Percentiles rank a stretch among this genome's conserved stretches.
phyloP scores from a whole-genome alignment of 2,329 filamentous ascomycete species.

The Myrmaecium sp. region DNA sequence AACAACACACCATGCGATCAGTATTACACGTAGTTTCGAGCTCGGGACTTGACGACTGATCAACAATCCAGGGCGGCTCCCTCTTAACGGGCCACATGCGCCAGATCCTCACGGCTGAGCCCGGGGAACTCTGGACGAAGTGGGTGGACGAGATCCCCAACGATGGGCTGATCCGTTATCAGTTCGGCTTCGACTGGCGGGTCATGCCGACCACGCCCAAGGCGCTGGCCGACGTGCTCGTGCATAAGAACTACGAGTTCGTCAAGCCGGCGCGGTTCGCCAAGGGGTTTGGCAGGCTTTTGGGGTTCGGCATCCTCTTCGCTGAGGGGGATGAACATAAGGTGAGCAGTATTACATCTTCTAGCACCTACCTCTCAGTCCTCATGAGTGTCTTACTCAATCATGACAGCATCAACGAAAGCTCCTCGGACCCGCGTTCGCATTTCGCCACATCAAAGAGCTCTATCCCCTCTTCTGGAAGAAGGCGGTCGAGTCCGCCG shows the following conservation, averaged over 20 bases:
- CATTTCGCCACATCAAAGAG: slow-evolving; percentile 33
- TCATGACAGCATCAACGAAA: slow-evolving; percentile 25
- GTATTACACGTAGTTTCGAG: not conserved
- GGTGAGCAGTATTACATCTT: slow-evolving; percentile 17
- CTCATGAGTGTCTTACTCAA: slow-evolving; percentile 5
- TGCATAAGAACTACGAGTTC: slow-evolving; percentile 34
- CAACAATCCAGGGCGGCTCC: slow-evolving; percentile 7
- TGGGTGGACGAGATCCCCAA: slow-evolving; percentile 23
- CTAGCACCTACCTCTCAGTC: not conserved
- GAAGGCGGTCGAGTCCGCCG: slow-evolving; percentile 27
- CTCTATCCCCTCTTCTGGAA: slow-evolving; percentile 32
- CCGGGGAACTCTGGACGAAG: no score
- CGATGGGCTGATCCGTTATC: slow-evolving; percentile 29
- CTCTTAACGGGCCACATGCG: slow-evolving; percentile 2
- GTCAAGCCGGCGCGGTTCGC: slow-evolving; percentile 30
- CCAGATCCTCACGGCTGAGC: no score
- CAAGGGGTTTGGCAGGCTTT: slow-evolving; percentile 40
- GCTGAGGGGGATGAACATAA: slow-evolving; percentile 88
- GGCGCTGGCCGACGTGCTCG: slow-evolving; percentile 31
- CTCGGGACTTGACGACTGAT: not conserved
- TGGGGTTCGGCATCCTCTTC: slow-evolving; percentile 57
- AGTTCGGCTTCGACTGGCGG: slow-evolving; percentile 28
- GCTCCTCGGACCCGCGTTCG: slow-evolving; percentile 31
- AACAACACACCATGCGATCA: no score
- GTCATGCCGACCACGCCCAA: slow-evolving; percentile 29